phyloP scores from a whole-genome alignment of 129 eudicot genomes.

The Tanacetum coccineum region DNA sequence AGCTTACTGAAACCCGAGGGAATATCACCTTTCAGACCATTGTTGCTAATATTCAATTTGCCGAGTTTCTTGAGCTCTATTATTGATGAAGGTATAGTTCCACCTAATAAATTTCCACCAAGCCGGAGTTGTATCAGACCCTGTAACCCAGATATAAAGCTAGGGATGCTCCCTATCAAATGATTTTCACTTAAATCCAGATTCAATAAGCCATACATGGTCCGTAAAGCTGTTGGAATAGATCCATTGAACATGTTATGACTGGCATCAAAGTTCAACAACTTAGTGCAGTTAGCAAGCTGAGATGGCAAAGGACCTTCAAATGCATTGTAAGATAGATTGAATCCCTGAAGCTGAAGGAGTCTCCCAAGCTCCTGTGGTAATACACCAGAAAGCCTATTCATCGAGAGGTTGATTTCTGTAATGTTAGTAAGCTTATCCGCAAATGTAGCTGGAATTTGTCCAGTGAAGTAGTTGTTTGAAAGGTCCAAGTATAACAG shows the following conservation, averaged over 20 bases:
- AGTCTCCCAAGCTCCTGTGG: slow-evolving; percentile 62
- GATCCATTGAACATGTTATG: slow-evolving; percentile 61
- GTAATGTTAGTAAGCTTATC: slow-evolving; percentile 41
- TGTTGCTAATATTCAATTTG: slow-evolving; percentile 58
- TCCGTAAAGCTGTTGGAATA: slow-evolving; percentile 45
- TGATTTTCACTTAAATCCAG: slow-evolving; percentile 60
- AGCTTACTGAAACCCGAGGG: slow-evolving; percentile 48
- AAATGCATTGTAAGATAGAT: slow-evolving; percentile 61
- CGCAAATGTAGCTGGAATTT: slow-evolving; percentile 47
- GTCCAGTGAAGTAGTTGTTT: slow-evolving; percentile 49
- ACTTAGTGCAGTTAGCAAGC: slow-evolving; percentile 41
- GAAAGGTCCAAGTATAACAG: slow-evolving; percentile 47
- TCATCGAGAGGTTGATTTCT: slow-evolving; percentile 48
- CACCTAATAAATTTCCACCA: slow-evolving; percentile 59
- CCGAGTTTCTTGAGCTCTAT: slow-evolving; percentile 38
- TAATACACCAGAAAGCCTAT: slow-evolving; percentile 51
- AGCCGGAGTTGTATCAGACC: slow-evolving; percentile 47
- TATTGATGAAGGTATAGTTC: slow-evolving; percentile 50
- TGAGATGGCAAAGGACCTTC: slow-evolving; percentile 67
- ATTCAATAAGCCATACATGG: slow-evolving; percentile 43
- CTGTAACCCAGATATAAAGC: slow-evolving; percentile 39
- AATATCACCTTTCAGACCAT: slow-evolving; percentile 48
- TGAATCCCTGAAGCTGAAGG: slow-evolving; percentile 43
- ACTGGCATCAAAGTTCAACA: slow-evolving; percentile 50
- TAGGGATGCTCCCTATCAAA: slow-evolving; percentile 58